Evolutionary conservation across 495 filamentous ascomycete genomes (phyloP), one percentile per base, ranked within the genome.

Genomic region (Amniculicola lignicola): DNA sequence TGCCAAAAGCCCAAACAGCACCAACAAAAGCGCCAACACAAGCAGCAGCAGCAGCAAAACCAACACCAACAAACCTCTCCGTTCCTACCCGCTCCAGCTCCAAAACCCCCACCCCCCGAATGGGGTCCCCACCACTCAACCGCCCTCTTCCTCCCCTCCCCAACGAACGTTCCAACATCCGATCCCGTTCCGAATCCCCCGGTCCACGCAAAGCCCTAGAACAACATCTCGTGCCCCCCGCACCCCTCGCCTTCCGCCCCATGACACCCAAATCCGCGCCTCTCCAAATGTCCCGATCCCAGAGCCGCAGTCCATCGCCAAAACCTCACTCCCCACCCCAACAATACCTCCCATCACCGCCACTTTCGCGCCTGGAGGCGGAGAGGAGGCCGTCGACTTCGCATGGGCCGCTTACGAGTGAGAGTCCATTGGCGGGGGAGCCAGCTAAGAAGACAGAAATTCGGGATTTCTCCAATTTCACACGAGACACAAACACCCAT

Each of bases 101-200:
- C 12, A 41, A 50, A 27, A 3, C n/a, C 4, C 41, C 22, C 25
- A 4, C 24, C 31, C 11, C 40, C 18, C 4, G 23, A 0, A 21
- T 25, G 24, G 9, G 7, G 11, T 44, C 31, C 3, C 43, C 53
- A 3, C 55, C 55, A 15, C 29, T 54, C 49, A 54, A 60, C 28
- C 49, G 49, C 11, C 42, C 57, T 22, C 50, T 60, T 1, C 57
- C 57, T 4, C 42, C 57, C n/a, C 41, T 60, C 15, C 57, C 57
- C 23, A 6, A 12, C 9, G 38, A 24, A 45, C 16, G 22, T 11
- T 18, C 45, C 16, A 45, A 10, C 11, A 36, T 41, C 14, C 43
- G 33, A n/a, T 48, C 53, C 21, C 16, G 24, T n/a, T 52, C 47
- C 16, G 24, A 18, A 37, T 25, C 18, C 7, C 40, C 29, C 37